Conservation (phyloP, 192 early-diverging fungal genomes). For the Umbelopsis isabellina region DNA sequence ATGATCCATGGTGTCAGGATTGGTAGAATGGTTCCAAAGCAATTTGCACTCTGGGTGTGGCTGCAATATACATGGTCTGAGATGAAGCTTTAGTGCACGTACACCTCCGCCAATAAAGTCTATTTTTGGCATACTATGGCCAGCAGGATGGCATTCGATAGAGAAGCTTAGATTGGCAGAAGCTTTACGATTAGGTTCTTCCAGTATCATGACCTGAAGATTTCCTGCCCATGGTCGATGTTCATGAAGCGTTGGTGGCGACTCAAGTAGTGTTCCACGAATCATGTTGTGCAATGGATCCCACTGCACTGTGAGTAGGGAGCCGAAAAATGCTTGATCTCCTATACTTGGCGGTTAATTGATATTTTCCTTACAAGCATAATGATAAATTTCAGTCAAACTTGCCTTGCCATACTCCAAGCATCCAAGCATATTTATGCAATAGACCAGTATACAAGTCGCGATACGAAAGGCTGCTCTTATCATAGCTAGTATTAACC, state of each 20-base stretch:
- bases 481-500: not conserved
- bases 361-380: not conserved
- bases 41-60: not conserved
- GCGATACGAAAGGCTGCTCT: not conserved
- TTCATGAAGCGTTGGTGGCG: not conserved
- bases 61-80: not conserved
- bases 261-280: not conserved
- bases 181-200: not conserved
- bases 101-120: not conserved
- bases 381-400: not conserved
- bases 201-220: not conserved
- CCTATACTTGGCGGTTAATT: not conserved
- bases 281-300: not conserved
- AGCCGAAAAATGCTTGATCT: not conserved
- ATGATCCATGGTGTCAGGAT: not conserved
- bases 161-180: not conserved
- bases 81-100: not conserved
- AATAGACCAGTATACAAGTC: not conserved
- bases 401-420: constrained; percentile 8
- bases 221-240: constrained; percentile 1
- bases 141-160: not conserved
- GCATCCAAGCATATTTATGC: constrained; percentile 6
- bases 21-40: not conserved
- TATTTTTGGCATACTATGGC: not conserved
- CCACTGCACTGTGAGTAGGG: not conserved